Evolutionary conservation across 202 grass and related monocot species (phyloP).

Genomic region (Schoenoplectus tabernaemontani): DNA sequence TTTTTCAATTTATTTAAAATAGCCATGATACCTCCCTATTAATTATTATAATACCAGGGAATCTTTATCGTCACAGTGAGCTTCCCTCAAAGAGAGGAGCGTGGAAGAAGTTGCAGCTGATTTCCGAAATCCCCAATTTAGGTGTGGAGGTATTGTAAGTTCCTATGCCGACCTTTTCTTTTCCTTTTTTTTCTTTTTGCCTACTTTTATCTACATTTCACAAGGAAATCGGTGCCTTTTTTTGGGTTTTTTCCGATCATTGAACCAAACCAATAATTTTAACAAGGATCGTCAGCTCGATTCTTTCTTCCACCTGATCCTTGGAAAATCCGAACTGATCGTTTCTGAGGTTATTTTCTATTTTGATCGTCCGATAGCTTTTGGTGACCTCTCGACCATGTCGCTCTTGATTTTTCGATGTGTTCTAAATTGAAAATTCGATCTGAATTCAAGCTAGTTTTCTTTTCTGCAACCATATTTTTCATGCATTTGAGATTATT

Average conservation of each 20-base stretch:
- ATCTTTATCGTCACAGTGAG: neutral
- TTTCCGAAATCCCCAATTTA: slow-evolving; percentile 13
- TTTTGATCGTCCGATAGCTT: neutral
- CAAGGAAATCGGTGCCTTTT: neutral
- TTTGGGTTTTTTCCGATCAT: neutral
- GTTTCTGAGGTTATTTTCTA: neutral
- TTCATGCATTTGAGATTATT: neutral
- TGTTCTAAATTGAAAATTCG: neutral
- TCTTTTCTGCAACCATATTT: neutral
- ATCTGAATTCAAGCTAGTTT: neutral
- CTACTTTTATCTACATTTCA: neutral
- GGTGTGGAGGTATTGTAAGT: slow-evolving; percentile 6
- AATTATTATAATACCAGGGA: neutral
- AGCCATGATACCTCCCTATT: no score
- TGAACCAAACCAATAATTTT: neutral
- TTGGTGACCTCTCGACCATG: neutral
- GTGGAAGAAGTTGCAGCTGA: slow-evolving; percentile 1
- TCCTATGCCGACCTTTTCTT: neutral
- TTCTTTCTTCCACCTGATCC: neutral
- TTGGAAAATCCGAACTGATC: slow-evolving; percentile 5
- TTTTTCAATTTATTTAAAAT: no score
- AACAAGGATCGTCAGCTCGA: neutral
- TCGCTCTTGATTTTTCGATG: neutral
- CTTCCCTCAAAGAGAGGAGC: neutral
- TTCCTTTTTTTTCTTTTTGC: neutral